Base-by-base conservation (phyloP, 73 alveolate species). In the Symbiodinium natans region DNA sequence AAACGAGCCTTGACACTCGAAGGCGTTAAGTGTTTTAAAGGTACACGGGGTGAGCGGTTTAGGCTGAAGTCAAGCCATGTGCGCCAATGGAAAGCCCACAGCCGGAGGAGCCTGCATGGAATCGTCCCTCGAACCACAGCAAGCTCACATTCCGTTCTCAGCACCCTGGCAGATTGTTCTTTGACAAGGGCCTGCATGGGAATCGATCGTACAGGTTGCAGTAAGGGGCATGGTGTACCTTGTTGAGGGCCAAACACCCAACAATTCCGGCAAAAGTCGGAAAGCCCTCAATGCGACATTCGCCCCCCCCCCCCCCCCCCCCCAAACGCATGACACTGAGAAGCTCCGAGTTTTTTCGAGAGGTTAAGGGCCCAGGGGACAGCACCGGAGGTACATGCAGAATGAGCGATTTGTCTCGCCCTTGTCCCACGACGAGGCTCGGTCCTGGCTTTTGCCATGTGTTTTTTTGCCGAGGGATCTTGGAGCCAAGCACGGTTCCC, bases 381-480 rank as follows among this genome's bases (percentile, higher is more conserved):
- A 63, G n/a, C n/a, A 17, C 19, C n/a, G 82, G 82, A 88, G 95
- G 95, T 90, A 73, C 89, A 90, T 90, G 97, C 89, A 90, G 89
- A 41, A 40, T 36, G 98, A 92, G 73, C 92, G 98, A 27, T 92
- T n/a, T 38, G 98, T 92, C 56, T 54, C 82, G 92, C 98, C 98
- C 11, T 39, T 92, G 41, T 92, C 98, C 36, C 98, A 92, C 52
- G 98, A 92, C 43, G 98, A 92, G 98, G 98, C 31, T 71, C 59
- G 59, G 59, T n/a, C n/a, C n/a, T n/a, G n/a, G n/a, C n/a, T n/a
- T n/a, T n/a, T n/a, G n/a, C n/a, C n/a, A n/a, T n/a, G n/a, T n/a
- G n/a, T n/a, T n/a, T n/a, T n/a, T n/a, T n/a, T n/a, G n/a, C n/a
- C n/a, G n/a, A n/a, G n/a, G n/a, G n/a, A n/a, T n/a, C n/a, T n/a